A percentile compares a stretch with the other conserved stretches of the same genome.
These are phyloP conservation scores for Penicillium steckii DNA, from an alignment of 495 filamentous ascomycete genomes.

Conservation along the genomic window DNA sequence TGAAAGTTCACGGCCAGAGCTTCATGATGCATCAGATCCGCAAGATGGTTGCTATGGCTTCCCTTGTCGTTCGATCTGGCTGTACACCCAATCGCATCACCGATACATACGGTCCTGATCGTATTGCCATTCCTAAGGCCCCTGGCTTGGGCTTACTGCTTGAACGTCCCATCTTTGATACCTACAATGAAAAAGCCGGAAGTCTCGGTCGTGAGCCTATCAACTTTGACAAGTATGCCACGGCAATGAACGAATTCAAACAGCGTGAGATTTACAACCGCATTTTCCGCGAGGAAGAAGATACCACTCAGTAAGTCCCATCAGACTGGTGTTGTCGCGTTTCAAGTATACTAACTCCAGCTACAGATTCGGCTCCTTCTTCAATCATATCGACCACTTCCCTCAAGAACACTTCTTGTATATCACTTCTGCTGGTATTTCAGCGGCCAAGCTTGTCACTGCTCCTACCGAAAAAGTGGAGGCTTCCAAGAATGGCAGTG, in stretches of 20 bases:
- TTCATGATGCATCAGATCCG: conserved; percentile 99
- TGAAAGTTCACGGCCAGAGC: conserved; percentile 94
- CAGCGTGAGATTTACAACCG: conserved; percentile 87
- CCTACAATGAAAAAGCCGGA: conserved; percentile 66
- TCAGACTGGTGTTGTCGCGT: not conserved
- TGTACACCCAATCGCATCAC: conserved; percentile 62
- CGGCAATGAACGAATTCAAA: conserved; percentile 84
- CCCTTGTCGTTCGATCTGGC: conserved; percentile 79
- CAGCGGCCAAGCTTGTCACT: conserved; percentile 42
- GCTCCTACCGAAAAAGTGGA: conserved; percentile 8
- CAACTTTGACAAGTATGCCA: conserved; percentile 72
- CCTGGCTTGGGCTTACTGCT: conserved; percentile 84
- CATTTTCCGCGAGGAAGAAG: conserved; percentile 86
- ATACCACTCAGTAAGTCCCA: conserved; percentile 64
- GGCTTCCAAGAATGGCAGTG: not conserved
- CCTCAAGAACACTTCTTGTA: conserved; percentile 72
- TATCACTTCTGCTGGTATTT: conserved; percentile 63
- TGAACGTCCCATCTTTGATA: conserved; percentile 85
- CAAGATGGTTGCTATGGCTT: conserved; percentile 95
- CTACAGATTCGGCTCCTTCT: conserved; percentile 72
- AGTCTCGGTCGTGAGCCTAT: conserved; percentile 62
- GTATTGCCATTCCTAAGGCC: conserved; percentile 89
- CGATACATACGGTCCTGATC: conserved; percentile 62
- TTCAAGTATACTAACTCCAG: not conserved
- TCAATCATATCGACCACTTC: conserved; percentile 81